These are phyloP conservation scores for Pseudogymnoascus sp. DNA, from an alignment of 2,329 filamentous ascomycete species.

Conservation along the genomic window DNA sequence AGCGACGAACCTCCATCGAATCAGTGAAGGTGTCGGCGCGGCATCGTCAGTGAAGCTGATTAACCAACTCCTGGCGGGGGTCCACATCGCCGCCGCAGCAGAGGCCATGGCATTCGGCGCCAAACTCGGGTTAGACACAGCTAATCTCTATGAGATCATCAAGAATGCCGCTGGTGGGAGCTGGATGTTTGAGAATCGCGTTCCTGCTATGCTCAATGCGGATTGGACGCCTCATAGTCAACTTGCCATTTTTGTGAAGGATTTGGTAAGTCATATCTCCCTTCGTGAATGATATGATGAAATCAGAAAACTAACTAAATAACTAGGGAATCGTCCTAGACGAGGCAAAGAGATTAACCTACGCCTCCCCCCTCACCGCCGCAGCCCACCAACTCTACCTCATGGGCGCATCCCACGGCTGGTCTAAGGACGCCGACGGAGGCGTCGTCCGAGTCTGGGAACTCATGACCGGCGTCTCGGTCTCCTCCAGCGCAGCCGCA, in stretches of 20 bases:
- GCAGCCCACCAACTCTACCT: conserved; percentile 29
- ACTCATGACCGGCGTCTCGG: conserved; percentile 16
- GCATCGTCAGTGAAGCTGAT: conserved; percentile 53
- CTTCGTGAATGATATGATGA: too few species aligned
- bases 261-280: too few species aligned
- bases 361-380: conserved; percentile 26
- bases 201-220: conserved; percentile 31
- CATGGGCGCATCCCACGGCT: conserved; percentile 26
- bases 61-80: conserved; percentile 50
- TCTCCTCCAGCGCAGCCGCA: conserved; percentile 13
- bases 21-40: conserved; percentile 48
- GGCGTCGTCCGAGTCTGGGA: conserved; percentile 34
- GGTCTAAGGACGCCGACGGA: conserved; percentile 27
- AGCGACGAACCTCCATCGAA: conserved; percentile 40
- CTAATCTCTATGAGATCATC: conserved; percentile 41
- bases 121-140: conserved; percentile 44
- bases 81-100: conserved; percentile 48
- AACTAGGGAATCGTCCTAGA: conserved; percentile 26
- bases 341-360: conserved; percentile 27
- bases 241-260: conserved; percentile 30
- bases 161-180: conserved; percentile 32
- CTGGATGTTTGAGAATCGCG: conserved; percentile 33
- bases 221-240: conserved; percentile 30
- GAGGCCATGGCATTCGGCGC: conserved; percentile 52
- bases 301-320: conserved; percentile 15